phyloP scores from a whole-genome alignment of 768 basidiomycete genomes.

The Tremella fuciformis region DNA sequence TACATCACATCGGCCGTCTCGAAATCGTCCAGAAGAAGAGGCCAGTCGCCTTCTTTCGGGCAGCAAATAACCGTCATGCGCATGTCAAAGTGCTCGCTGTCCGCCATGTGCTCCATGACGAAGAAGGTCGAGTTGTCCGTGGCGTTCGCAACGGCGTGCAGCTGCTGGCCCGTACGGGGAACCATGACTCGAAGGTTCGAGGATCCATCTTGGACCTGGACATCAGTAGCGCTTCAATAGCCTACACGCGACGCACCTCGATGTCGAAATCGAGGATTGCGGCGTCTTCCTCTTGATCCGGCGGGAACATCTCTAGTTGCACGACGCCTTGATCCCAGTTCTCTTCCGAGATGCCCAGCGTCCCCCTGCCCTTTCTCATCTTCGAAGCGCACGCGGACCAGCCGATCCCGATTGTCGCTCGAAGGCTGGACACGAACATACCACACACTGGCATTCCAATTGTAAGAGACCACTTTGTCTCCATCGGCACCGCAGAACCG shows the following conservation, averaged over 20 bases:
- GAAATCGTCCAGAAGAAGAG: constrained; percentile 48
- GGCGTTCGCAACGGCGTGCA: constrained; percentile 31
- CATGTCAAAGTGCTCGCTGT: constrained; percentile 38
- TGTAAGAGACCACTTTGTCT: constrained; percentile 30
- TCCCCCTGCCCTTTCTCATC: constrained; percentile 38
- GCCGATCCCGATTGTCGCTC: constrained; percentile 17
- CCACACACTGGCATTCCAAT: constrained; percentile 40
- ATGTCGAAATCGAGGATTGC: constrained; percentile 41
- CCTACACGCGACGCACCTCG: constrained; percentile 26
- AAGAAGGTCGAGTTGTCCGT: constrained; percentile 27
- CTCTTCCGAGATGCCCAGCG: constrained; percentile 16
- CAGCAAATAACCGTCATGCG: constrained; percentile 50
- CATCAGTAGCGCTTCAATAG: background rate
- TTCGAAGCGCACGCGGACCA: constrained; percentile 32
- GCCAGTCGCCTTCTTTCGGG: constrained; percentile 45
- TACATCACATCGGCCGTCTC: constrained; percentile 46
- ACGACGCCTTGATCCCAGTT: constrained; percentile 11
- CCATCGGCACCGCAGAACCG: constrained; percentile 30
- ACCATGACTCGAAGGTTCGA: constrained; percentile 40
- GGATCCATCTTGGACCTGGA: constrained; percentile 31
- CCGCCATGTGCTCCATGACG: constrained; percentile 18
- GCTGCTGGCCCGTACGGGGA: constrained; percentile 32
- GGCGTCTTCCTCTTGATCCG: constrained; percentile 14
- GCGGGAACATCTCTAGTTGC: constrained; percentile 25
- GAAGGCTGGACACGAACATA: constrained; percentile 16